Conservation (phyloP, 164 flowering plant species). For the Cinnamomum micranthum region DNA sequence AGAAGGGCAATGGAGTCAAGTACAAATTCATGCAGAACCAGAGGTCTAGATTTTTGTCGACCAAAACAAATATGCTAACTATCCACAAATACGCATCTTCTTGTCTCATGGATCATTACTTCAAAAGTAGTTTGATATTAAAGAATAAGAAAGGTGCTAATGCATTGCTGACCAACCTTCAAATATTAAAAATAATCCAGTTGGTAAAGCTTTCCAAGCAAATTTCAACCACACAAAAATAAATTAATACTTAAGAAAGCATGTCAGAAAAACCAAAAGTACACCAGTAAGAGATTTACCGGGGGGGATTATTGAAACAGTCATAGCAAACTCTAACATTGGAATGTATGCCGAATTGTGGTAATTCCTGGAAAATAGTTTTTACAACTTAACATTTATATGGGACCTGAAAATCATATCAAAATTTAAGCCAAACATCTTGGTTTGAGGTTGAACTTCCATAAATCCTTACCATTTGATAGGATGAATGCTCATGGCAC, state of each 20-base stretch:
- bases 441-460: background rate
- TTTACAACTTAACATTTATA: background rate
- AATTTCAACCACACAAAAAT: background rate
- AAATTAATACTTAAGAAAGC: background rate
- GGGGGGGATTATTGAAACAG: slow-evolving; percentile 27
- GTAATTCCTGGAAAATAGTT: slow-evolving; percentile 23
- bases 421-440: background rate
- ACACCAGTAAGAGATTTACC: slow-evolving; percentile 14
- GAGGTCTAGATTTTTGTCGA: background rate
- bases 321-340: slow-evolving; percentile 33
- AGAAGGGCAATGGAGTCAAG: background rate
- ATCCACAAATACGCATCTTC: background rate
- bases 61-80: background rate
- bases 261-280: background rate
- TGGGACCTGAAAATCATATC: background rate
- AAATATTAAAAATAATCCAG: background rate
- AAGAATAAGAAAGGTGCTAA: background rate
- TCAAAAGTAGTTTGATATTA: background rate
- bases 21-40: background rate
- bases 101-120: background rate
- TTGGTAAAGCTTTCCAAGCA: background rate
- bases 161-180: background rate
- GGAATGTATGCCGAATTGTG: slow-evolving; percentile 32
- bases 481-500: slow-evolving; percentile 36
- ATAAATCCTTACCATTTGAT: slow-evolving; percentile 25